Percentiles rank a stretch among this genome's conserved stretches.
Conservation (phyloP, 2,329 filamentous ascomycete species). For the Trichoderma brevicompactum region DNA sequence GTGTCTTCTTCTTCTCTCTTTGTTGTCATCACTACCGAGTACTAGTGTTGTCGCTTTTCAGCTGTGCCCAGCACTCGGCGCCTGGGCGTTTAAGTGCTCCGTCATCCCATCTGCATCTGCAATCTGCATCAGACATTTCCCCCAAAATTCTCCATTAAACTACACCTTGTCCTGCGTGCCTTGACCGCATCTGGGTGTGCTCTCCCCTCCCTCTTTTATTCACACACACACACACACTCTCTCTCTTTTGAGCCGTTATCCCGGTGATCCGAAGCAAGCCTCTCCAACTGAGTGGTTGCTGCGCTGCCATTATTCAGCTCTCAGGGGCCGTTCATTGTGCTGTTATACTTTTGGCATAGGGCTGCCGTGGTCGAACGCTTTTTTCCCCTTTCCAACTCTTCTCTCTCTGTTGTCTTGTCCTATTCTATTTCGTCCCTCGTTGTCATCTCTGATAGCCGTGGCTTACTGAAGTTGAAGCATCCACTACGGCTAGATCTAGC, state of each 20-base stretch:
- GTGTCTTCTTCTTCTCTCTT: background rate
- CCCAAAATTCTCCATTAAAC: slow-evolving; percentile 6
- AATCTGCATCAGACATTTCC: slow-evolving; percentile 6
- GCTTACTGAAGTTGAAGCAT: slow-evolving; percentile 11
- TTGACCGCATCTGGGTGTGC: background rate
- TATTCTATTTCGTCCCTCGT: background rate
- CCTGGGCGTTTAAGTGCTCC: background rate
- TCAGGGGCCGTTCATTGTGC: background rate
- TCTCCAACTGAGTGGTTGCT: background rate
- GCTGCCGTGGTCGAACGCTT: background rate
- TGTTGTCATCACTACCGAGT: background rate
- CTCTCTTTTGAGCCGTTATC: background rate
- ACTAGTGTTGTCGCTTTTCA: background rate
- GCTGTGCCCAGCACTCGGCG: slow-evolving; percentile 8
- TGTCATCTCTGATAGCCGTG: background rate
- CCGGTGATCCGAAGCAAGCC: background rate
- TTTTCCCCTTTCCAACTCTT: background rate
- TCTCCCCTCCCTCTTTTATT: background rate
- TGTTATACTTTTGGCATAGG: background rate
- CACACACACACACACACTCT: too few relatives aligned
- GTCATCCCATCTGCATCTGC: slow-evolving; percentile 14
- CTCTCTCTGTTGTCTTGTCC: background rate
- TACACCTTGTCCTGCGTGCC: background rate
- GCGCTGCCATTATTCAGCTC: slow-evolving; percentile 1
- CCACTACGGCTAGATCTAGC: background rate